Evolutionary conservation across 805 yeast genomes (phyloP).

Genomic region (Zygotorulaspora danielsina): DNA sequence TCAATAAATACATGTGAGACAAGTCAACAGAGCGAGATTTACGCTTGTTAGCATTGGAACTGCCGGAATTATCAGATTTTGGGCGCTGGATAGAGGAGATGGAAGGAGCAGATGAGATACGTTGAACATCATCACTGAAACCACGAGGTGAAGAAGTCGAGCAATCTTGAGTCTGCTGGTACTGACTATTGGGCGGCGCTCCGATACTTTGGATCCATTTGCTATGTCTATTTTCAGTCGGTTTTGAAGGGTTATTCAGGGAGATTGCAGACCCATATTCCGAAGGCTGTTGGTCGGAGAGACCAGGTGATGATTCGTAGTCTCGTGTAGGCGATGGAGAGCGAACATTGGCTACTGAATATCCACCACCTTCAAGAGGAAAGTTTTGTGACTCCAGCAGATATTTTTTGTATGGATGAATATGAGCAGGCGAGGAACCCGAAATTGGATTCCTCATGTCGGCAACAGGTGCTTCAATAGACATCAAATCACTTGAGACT

Average conservation of each 20-base stretch:
- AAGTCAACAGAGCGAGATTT: slow-evolving; percentile 39
- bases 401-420: slow-evolving; percentile 19
- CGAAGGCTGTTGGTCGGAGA: slow-evolving; percentile 8
- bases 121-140: slow-evolving; percentile 9
- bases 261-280: slow-evolving; percentile 9
- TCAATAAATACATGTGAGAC: slow-evolving; percentile 40
- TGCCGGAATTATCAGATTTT: slow-evolving; percentile 2
- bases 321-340: not conserved
- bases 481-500: too few species aligned
- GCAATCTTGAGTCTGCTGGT: not conserved
- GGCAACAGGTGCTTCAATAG: slow-evolving; percentile 1
- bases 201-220: slow-evolving; percentile 12
- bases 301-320: slow-evolving; percentile 2
- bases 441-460: not conserved
- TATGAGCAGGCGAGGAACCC: slow-evolving; percentile 1
- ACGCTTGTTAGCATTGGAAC: slow-evolving; percentile 15
- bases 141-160: slow-evolving; percentile 5
- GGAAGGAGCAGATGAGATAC: slow-evolving; percentile 9
- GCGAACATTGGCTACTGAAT: not conserved
- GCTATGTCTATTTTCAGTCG: slow-evolving; percentile 5
- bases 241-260: slow-evolving; percentile 11
- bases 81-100: slow-evolving; percentile 9
- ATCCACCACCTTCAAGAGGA: slow-evolving; percentile 5
- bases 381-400: slow-evolving; percentile 11
- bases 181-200: slow-evolving; percentile 7